Percentiles rank a stretch among this genome's conserved stretches.
Conservation (phyloP, 768 basidiomycete genomes). For the Boletus fagicola region DNA sequence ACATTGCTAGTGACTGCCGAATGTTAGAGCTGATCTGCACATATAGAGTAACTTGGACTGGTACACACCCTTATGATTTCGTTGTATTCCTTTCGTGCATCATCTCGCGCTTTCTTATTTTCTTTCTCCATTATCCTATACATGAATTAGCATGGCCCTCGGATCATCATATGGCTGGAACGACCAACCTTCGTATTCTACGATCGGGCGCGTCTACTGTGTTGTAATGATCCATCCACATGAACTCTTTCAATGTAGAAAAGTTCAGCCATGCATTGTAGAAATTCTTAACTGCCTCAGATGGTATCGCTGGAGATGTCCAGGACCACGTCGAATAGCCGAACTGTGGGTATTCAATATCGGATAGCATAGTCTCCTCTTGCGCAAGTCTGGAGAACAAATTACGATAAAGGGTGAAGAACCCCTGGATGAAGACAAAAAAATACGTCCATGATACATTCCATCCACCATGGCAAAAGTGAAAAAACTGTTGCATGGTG, state of each 20-base stretch:
- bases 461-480: too few species aligned
- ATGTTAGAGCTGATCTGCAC: neutral
- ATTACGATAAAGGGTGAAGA: conserved; percentile 86
- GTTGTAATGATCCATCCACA: conserved; percentile 87
- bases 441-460: neutral
- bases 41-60: neutral
- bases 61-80: conserved; percentile 77
- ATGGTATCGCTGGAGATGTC: conserved; percentile 45
- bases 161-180: neutral
- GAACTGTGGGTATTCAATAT: conserved; percentile 72
- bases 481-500: too few species aligned
- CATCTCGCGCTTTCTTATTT: conserved; percentile 89
- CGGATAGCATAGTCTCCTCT: conserved; percentile 60
- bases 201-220: conserved; percentile 82
- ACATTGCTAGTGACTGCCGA: conserved; percentile 65
- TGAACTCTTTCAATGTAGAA: conserved; percentile 81
- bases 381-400: conserved; percentile 79
- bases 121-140: conserved; percentile 89
- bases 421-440: conserved; percentile 53
- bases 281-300: conserved; percentile 64
- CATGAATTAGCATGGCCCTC: neutral
- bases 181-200: conserved; percentile 64
- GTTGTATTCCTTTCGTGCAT: conserved; percentile 87
- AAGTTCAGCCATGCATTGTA: conserved; percentile 89
- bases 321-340: conserved; percentile 79